phyloP scores from a whole-genome alignment of 805 yeast species.

The Candida insectorum region DNA sequence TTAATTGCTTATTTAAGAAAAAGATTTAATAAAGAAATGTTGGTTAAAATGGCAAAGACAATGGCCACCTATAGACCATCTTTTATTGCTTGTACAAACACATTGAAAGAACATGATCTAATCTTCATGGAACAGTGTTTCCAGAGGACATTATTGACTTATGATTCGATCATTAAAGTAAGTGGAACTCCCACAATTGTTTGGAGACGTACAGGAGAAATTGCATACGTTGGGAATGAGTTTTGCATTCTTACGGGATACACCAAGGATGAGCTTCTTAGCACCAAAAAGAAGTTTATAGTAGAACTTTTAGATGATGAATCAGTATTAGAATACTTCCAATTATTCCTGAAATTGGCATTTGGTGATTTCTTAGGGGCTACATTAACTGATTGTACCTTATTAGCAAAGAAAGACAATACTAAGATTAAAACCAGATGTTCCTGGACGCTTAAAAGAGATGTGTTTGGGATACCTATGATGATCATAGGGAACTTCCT shows the following conservation, averaged over 20 bases:
- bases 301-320: conserved; percentile 84
- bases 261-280: conserved; percentile 65
- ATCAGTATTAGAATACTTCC: conserved; percentile 84
- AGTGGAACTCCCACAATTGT: conserved; percentile 93
- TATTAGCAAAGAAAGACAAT: conserved; percentile 54
- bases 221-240: conserved; percentile 93
- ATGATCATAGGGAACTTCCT: conserved; percentile 93
- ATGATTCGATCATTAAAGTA: conserved; percentile 76
- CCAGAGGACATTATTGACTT: conserved; percentile 86
- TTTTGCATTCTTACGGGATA: conserved; percentile 90
- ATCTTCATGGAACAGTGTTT: conserved; percentile 96
- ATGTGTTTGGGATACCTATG: conserved; percentile 95
- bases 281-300: conserved; percentile 63
- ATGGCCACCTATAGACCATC: conserved; percentile 91
- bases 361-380: conserved; percentile 86
- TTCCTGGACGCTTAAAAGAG: conserved; percentile 91
- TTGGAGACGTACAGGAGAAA: conserved; percentile 95
- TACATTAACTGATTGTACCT: conserved; percentile 82
- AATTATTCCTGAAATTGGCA: conserved; percentile 77
- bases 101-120: conserved; percentile 84
- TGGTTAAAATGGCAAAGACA: conserved; percentile 79
- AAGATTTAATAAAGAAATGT: conserved; percentile 65
- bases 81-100: conserved; percentile 87
- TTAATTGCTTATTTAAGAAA: conserved; percentile 68
- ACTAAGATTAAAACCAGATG: conserved; percentile 71